Evolutionary conservation across 257 asterid genomes (phyloP).

Genomic region (Solanum sparsipilum): DNA sequence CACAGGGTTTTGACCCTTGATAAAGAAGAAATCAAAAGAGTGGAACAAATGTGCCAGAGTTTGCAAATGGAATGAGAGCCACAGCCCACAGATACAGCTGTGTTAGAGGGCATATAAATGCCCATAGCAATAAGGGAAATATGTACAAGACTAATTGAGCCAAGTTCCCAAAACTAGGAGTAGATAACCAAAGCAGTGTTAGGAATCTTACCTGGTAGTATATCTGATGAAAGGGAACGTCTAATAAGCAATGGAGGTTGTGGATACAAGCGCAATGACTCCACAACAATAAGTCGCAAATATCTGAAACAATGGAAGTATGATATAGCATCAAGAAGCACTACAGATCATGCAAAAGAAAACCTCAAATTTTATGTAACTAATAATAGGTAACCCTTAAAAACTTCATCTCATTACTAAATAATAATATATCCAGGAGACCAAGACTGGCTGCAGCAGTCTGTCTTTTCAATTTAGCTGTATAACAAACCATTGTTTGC

Average conservation of each 20-base stretch:
- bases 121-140: background rate
- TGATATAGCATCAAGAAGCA: background rate
- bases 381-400: background rate
- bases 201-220: constrained; percentile 56
- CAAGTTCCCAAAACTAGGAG: background rate
- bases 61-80: background rate
- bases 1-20: background rate
- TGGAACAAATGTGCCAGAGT: background rate
- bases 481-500: background rate
- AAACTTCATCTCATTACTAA: background rate
- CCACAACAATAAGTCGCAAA: constrained; percentile 80
- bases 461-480: background rate
- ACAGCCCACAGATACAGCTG: background rate
- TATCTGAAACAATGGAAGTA: constrained; percentile 37
- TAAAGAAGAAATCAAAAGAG: background rate
- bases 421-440: background rate
- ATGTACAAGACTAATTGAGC: background rate
- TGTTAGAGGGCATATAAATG: background rate
- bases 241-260: constrained; percentile 98
- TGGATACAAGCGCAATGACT: constrained; percentile 78
- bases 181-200: background rate
- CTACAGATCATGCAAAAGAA: background rate
- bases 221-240: constrained; percentile 74
- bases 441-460: background rate
- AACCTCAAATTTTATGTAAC: background rate